Percentiles rank a stretch among this genome's conserved stretches.
phyloP scores from a whole-genome alignment of 768 basidiomycete species.

The Infundibulicybe gibba region DNA sequence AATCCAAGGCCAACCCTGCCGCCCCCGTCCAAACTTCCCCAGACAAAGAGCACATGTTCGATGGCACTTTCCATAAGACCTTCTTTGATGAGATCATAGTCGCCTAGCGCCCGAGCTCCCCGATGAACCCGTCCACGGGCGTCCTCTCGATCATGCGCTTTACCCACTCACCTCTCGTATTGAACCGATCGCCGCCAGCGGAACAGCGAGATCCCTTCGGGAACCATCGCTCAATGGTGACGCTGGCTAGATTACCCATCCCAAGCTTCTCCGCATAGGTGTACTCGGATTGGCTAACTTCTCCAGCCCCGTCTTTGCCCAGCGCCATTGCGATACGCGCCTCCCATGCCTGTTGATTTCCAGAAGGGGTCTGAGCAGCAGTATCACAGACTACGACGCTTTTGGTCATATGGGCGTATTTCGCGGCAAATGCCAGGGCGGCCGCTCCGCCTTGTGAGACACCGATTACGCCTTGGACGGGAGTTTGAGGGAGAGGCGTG shows the following conservation, averaged over 20 bases:
- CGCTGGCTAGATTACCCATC: slow-evolving; percentile 34
- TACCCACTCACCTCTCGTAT: slow-evolving; percentile 21
- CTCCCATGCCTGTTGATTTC: slow-evolving; percentile 48
- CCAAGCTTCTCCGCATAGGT: slow-evolving; percentile 31
- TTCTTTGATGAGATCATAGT: slow-evolving; percentile 34
- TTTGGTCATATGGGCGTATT: slow-evolving; percentile 28
- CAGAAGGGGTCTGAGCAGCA: slow-evolving; percentile 35
- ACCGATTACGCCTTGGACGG: slow-evolving; percentile 43
- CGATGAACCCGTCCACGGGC: slow-evolving; percentile 36
- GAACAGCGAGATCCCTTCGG: slow-evolving; percentile 30
- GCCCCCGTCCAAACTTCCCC: slow-evolving; percentile 45
- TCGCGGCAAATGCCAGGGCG: slow-evolving; percentile 40
- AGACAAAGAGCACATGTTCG: slow-evolving; percentile 36
- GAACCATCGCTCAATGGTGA: slow-evolving; percentile 49
- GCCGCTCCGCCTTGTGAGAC: slow-evolving; percentile 53
- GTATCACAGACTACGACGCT: slow-evolving; percentile 50
- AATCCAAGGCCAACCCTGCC: slow-evolving; percentile 41
- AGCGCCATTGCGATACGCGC: slow-evolving; percentile 35
- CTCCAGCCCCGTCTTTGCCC: slow-evolving; percentile 13
- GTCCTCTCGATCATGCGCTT: slow-evolving; percentile 35
- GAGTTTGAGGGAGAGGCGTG: slow-evolving; percentile 28
- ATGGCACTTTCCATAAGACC: slow-evolving; percentile 23
- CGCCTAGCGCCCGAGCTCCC: slow-evolving; percentile 43
- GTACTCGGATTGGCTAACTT: slow-evolving; percentile 6
- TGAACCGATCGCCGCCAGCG: slow-evolving; percentile 8